Percentiles rank a stretch among this genome's conserved stretches.
These are phyloP conservation scores for Polytolypa hystricis DNA, from an alignment of 2,329 filamentous ascomycete genomes.

Conservation along the genomic window DNA sequence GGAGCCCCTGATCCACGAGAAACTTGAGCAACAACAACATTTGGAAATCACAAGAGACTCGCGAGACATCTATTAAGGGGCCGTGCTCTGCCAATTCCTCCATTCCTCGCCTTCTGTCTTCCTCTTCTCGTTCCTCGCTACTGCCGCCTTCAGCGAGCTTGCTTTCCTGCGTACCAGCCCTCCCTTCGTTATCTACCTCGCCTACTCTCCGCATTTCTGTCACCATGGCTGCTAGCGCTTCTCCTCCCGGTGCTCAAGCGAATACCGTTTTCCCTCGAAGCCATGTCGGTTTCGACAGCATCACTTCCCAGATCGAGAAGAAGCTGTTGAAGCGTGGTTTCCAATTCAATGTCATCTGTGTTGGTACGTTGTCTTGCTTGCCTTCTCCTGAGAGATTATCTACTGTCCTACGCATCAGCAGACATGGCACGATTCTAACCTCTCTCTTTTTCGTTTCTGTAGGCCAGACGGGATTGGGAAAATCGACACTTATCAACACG, in stretches of 20 bases:
- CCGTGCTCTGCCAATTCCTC: neutral
- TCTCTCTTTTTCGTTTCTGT: constrained; percentile 6
- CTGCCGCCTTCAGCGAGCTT: too few species aligned
- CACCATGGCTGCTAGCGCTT: constrained; percentile 9
- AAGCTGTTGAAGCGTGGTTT: constrained; percentile 99
- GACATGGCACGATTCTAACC: neutral
- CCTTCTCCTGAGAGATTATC: neutral
- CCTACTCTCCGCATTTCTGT: neutral
- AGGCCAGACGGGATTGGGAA: constrained; percentile 98
- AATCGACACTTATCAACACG: constrained; percentile 98
- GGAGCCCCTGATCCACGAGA: constrained; percentile 27
- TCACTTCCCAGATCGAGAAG: constrained; percentile 98
- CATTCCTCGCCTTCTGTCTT: neutral
- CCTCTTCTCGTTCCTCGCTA: too few species aligned
- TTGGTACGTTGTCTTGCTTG: constrained; percentile 57
- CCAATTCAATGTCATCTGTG: constrained; percentile 99
- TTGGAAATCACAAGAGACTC: constrained; percentile 2
- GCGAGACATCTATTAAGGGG: neutral
- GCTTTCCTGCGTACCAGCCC: too few species aligned
- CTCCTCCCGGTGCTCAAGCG: constrained; percentile 31
- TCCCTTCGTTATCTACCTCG: neutral
- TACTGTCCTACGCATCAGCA: neutral
- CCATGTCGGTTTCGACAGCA: constrained; percentile 99
- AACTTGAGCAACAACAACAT: constrained; percentile 14
- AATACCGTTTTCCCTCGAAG: constrained; percentile 70